These are phyloP conservation scores for Hippophae tibetana DNA, from an alignment of 306 rosid species.

Conservation along the genomic window DNA sequence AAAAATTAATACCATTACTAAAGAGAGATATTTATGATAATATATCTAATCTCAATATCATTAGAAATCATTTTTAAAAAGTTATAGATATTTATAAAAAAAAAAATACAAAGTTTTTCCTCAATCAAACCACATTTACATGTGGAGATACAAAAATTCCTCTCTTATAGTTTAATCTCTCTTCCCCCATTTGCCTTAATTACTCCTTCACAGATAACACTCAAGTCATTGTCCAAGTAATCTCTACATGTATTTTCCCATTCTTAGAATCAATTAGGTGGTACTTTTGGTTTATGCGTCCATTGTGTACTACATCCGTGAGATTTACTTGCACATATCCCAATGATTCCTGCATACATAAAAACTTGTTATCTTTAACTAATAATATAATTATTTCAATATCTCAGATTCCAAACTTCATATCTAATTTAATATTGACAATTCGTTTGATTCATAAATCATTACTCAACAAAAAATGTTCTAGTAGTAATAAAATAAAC, in stretches of 20 bases:
- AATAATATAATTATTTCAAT: too few relatives aligned
- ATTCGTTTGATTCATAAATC: too few relatives aligned
- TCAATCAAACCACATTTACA: background rate
- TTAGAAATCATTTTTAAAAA: too few relatives aligned
- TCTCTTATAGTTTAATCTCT: background rate
- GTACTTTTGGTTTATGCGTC: slow-evolving; percentile 66
- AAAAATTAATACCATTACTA: too few relatives aligned
- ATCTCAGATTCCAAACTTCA: too few relatives aligned
- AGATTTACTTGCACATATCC: slow-evolving; percentile 80
- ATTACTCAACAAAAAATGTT: background rate
- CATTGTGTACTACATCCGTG: slow-evolving; percentile 60
- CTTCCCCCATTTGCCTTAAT: background rate
- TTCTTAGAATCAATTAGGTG: slow-evolving; percentile 66
- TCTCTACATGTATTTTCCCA: slow-evolving; percentile 62
- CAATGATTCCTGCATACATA: slow-evolving; percentile 47
- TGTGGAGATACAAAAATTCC: too few relatives aligned
- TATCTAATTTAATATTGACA: too few relatives aligned
- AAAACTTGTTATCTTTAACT: background rate
- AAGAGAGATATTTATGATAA: too few relatives aligned
- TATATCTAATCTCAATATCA: too few relatives aligned
- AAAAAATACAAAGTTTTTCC: too few relatives aligned
- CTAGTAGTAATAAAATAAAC: background rate
- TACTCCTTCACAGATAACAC: background rate
- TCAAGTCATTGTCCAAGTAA: slow-evolving; percentile 55
- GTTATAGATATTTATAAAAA: too few relatives aligned